Percentiles rank a stretch among this genome's conserved stretches.
Conservation (phyloP, 306 rosid species). For the Lathyrus oleraceus region DNA sequence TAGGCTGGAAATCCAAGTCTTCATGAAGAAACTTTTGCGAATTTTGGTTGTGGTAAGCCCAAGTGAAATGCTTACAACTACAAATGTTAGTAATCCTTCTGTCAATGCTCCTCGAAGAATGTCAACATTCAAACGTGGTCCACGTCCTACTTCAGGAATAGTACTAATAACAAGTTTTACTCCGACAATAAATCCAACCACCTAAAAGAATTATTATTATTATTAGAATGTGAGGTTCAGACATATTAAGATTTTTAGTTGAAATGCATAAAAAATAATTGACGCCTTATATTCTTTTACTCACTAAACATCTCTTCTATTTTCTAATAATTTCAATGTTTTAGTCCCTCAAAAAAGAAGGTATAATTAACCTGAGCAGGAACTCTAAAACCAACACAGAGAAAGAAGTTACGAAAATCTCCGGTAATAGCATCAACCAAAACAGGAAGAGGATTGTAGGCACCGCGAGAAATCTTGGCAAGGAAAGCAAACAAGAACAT, state of each 20-base stretch:
- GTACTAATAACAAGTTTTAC: constrained; percentile 58
- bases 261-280: too few relatives aligned
- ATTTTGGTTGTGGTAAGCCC: constrained; percentile 54
- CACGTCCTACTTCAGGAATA: constrained; percentile 70
- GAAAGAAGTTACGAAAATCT: constrained; percentile 53
- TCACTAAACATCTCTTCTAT: too few relatives aligned
- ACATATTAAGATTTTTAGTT: too few relatives aligned
- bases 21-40: constrained; percentile 67
- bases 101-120: constrained; percentile 81
- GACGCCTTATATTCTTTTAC: too few relatives aligned
- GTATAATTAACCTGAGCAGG: constrained; percentile 69
- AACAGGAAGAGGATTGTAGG: constrained; percentile 78
- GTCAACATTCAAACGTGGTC: constrained; percentile 70
- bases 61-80: constrained; percentile 64
- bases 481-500: constrained; percentile 76
- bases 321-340: too few relatives aligned
- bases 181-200: constrained; percentile 71
- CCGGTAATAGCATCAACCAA: constrained; percentile 66
- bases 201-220: constrained; percentile 52
- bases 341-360: not conserved
- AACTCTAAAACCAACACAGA: constrained; percentile 66
- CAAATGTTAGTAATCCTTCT: constrained; percentile 75
- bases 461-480: constrained; percentile 48
- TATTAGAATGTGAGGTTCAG: too few relatives aligned
- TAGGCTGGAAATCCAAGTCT: constrained; percentile 94